Evolutionary conservation across 1,139 yeast genomes (phyloP).

Genomic region (Wickerhamomyces sp.): DNA sequence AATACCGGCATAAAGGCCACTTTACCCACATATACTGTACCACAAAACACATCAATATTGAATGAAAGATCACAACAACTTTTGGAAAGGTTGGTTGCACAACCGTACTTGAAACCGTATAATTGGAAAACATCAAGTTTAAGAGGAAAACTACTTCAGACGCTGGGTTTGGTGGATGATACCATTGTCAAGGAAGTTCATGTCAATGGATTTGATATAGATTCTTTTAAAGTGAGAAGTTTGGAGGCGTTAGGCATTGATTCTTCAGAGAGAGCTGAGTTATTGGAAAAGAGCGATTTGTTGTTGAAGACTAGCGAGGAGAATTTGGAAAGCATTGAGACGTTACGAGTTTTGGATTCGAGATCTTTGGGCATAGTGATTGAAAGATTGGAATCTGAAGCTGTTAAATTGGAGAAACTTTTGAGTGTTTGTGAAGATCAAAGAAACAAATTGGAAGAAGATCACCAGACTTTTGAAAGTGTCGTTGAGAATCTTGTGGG

Average conservation of each 20-base stretch:
- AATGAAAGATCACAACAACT: constrained; percentile 20
- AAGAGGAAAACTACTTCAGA: constrained; percentile 49
- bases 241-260: constrained; percentile 9
- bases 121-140: constrained; percentile 58
- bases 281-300: constrained; percentile 31
- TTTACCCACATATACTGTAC: constrained; percentile 4
- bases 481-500: constrained; percentile 71
- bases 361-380: constrained; percentile 22
- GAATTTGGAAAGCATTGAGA: constrained; percentile 12
- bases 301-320: constrained; percentile 19
- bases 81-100: constrained; percentile 32
- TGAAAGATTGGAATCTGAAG: constrained; percentile 19
- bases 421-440: constrained; percentile 47
- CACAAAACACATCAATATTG: constrained; percentile 12
- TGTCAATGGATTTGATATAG: constrained; percentile 12
- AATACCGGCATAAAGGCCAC: constrained; percentile 10
- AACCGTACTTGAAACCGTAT: constrained; percentile 43
- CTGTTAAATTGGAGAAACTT: constrained; percentile 28
- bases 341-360: constrained; percentile 12
- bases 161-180: constrained; percentile 56
- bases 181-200: constrained; percentile 12
- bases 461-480: constrained; percentile 60
- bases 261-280: constrained; percentile 23
- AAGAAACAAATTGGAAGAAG: constrained; percentile 38
- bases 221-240: constrained; percentile 11